Conservation (phyloP, 78 protist species). For the Pelomyxa schiedti region DNA sequence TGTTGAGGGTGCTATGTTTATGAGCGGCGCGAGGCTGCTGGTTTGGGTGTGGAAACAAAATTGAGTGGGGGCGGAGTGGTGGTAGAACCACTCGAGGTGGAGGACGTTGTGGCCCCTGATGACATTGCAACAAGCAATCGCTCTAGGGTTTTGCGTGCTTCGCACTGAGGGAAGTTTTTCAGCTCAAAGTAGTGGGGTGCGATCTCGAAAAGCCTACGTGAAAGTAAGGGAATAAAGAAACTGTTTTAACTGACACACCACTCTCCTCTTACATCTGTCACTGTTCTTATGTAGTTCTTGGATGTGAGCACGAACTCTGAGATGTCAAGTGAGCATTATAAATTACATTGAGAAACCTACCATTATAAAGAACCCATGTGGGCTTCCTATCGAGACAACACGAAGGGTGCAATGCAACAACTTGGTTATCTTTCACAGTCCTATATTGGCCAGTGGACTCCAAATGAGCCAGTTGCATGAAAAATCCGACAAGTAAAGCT, state of each 20-base stretch:
- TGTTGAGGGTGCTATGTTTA: too few species aligned
- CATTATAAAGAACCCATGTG: constrained; percentile 91
- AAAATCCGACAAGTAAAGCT: constrained; percentile 83
- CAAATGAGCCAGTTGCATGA: constrained; percentile 94
- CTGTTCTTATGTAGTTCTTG: constrained; percentile 87
- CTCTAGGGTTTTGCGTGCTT: constrained; percentile 28
- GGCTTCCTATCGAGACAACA: constrained; percentile 81
- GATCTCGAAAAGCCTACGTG: constrained; percentile 35
- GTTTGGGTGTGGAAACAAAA: too few species aligned
- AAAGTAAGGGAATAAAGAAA: too few species aligned
- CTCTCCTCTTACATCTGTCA: constrained; percentile 73
- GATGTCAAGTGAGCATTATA: too few species aligned
- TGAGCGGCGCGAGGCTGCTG: too few species aligned
- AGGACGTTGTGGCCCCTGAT: too few species aligned
- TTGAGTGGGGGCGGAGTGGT: too few species aligned
- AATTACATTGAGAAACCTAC: too few species aligned
- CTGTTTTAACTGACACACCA: too few species aligned
- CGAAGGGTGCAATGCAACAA: constrained; percentile 89
- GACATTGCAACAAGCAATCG: too few species aligned
- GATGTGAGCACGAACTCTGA: constrained; percentile 96
- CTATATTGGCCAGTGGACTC: constrained; percentile 88
- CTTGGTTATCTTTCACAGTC: constrained; percentile 92
- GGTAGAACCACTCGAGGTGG: too few species aligned
- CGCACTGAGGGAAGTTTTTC: constrained; percentile 64
- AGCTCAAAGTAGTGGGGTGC: constrained; percentile 86